Base-by-base conservation (phyloP, 75 land plant genomes). In the Cunninghamia lanceolata region DNA sequence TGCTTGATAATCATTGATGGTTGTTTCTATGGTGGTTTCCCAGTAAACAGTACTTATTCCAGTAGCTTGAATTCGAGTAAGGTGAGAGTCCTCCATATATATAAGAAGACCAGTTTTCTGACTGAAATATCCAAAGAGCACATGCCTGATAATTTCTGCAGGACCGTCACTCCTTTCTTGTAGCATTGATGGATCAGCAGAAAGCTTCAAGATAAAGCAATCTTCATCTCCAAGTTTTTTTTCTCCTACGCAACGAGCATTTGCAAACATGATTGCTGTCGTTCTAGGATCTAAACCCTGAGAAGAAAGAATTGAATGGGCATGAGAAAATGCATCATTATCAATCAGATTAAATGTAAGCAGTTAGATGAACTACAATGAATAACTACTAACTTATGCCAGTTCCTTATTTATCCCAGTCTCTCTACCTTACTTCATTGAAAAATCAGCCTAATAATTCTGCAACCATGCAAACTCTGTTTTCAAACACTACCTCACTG, bases 281-380 rank as follows among this genome's bases (percentile, higher is more conserved):
- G 53, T 90, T 68, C 85, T 89, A 14, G 94, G 96, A 86, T 95
- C 96, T 53, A 95, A 82, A 7, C 96, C 96, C 95, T 94, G 90
- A 34, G 75, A 13, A 34, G 15, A 73, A 16, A 34, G 1, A 73
- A 11, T 34, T 34, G 16, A 73, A 30, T 2, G 36, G 36, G 36
- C 38, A 73, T 32, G 9, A 73, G 36, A 73, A 34, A 34, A 34
- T 73, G 75, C 75, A 73, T 73, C 36, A 25, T 19, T 34, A 15
- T 21, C 11, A 38, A 66, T 6, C 15, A 47, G 17, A 28, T 17
- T 3, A 35, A 53, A 35, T 43, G 34, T 10, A 52, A 84, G 15
- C 39, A 47, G 11, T 32, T 53, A n/a, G 7, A 52, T 47, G n/a
- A 84, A 46, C 14, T 35, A 30, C 19, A n/a, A 53, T n/a, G 39